Percentiles rank a stretch among this genome's conserved stretches.
phyloP scores from a whole-genome alignment of 306 rosid species.

The Prinsepia uniflora region DNA sequence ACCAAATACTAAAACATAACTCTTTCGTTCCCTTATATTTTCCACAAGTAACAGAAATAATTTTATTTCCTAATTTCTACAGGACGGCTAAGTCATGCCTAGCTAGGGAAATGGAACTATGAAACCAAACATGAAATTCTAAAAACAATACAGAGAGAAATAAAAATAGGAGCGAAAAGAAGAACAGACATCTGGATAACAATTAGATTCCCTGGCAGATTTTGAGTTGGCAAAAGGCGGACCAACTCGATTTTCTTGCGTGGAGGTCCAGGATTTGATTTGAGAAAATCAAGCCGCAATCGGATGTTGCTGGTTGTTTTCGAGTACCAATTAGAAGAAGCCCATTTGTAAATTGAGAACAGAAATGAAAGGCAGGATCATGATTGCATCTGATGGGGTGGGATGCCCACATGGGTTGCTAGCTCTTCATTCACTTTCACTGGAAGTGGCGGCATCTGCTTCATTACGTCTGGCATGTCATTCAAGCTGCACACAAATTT shows the following conservation, averaged over 20 bases:
- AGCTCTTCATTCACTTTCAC: constrained; percentile 87
- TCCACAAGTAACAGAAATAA: constrained; percentile 26
- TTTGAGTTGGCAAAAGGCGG: constrained; percentile 24
- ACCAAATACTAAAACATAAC: constrained; percentile 31
- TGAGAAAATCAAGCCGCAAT: constrained; percentile 15
- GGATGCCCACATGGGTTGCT: constrained; percentile 67
- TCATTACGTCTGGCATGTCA: constrained; percentile 84
- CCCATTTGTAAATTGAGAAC: constrained; percentile 6
- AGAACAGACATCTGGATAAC: constrained; percentile 13
- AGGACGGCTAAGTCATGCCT: constrained; percentile 35
- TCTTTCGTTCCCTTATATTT: constrained; percentile 36
- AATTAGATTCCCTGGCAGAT: constrained; percentile 23
- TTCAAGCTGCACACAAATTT: constrained; percentile 41
- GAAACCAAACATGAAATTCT: constrained; percentile 15
- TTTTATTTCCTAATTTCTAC: constrained; percentile 44
- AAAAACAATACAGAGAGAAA: neutral
- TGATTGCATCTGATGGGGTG: constrained; percentile 54
- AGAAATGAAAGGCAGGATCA: constrained; percentile 24
- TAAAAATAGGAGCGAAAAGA: neutral
- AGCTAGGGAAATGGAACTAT: constrained; percentile 20
- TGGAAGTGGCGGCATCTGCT: constrained; percentile 95
- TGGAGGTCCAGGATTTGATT: constrained; percentile 19
- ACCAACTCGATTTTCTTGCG: constrained; percentile 33
- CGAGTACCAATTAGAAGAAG: constrained; percentile 7
- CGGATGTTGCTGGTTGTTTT: constrained; percentile 10